These are phyloP conservation scores for Zygoascus bituminiphila DNA, from an alignment of 805 yeast genomes.

Conservation along the genomic window DNA sequence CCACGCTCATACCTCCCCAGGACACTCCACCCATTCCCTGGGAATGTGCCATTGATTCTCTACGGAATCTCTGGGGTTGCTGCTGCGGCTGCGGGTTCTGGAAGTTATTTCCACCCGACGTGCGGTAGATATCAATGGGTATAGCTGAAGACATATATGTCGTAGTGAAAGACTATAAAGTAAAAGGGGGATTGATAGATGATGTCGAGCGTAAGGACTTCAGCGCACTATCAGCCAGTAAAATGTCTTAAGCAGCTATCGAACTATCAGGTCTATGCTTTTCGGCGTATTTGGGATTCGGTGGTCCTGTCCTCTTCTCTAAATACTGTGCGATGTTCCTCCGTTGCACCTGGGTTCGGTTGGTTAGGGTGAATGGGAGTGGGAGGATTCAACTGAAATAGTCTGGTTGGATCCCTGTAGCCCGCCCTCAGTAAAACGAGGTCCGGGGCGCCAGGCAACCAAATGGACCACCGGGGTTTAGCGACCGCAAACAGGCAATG, in stretches of 20 bases:
- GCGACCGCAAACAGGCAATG: background rate
- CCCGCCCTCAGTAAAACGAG: background rate
- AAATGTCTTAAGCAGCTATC: no score
- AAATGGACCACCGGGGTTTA: background rate
- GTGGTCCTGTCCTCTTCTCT: no score
- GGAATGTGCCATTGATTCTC: constrained; percentile 91
- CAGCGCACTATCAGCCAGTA: no score
- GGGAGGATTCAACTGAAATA: background rate
- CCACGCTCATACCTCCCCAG: constrained; percentile 94
- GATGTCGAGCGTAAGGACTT: no score
- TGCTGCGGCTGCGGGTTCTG: constrained; percentile 20
- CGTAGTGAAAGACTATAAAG: no score
- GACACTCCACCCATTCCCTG: constrained; percentile 98
- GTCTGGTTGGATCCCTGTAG: background rate
- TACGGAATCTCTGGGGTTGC: constrained; percentile 45
- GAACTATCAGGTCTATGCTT: no score
- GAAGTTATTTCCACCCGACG: background rate
- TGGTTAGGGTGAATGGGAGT: no score
- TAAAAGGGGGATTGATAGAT: no score
- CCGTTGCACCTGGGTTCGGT: no score
- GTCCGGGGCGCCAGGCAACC: background rate
- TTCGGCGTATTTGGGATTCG: no score
- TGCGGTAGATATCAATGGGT: constrained; percentile 35
- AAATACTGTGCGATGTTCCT: no score
- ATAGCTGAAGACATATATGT: constrained; percentile 29